phyloP scores from a whole-genome alignment of 495 filamentous ascomycete genomes.

The Aspergillus bertholletiae region DNA sequence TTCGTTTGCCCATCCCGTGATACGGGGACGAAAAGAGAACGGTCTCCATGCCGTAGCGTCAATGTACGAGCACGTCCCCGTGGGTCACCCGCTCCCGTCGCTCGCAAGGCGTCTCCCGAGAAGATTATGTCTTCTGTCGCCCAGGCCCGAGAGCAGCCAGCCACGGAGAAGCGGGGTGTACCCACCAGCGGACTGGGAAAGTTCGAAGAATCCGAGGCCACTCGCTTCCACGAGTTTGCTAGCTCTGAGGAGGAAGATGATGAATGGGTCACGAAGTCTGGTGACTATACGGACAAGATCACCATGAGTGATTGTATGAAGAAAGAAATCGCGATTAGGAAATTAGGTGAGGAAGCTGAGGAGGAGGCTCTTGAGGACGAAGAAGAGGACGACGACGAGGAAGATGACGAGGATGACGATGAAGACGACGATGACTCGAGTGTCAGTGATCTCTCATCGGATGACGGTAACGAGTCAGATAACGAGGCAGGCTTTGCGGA shows the following conservation, averaged over 20 bases:
- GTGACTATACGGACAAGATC: conserved; percentile 60
- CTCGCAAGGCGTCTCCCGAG: conserved; percentile 43
- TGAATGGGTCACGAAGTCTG: conserved; percentile 76
- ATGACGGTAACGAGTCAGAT: conserved; percentile 83
- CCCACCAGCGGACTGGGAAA: conserved; percentile 48
- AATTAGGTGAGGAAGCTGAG: conserved; percentile 85
- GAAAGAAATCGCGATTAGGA: conserved; percentile 85
- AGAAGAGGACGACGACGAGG: conserved; percentile 55
- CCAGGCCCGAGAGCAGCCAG: conserved; percentile 3
- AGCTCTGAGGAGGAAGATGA: conserved; percentile 76
- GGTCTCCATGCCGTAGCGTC: conserved; percentile 26
- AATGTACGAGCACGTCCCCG: conserved; percentile 34
- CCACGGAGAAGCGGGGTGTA: conserved; percentile 23
- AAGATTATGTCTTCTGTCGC: conserved; percentile 7
- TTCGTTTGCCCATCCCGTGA: conserved; percentile 57
- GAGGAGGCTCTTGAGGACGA: conserved; percentile 77
- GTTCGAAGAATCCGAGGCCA: conserved; percentile 61
- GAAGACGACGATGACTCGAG: conserved; percentile 57
- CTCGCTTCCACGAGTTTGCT: conserved; percentile 91
- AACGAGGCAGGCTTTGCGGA: conserved; percentile 92
- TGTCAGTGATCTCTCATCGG: conserved; percentile 58
- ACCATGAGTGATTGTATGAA: conserved; percentile 86
- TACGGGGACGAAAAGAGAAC: conserved; percentile 26
- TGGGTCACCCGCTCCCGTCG: conserved; percentile 46
- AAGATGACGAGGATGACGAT: conserved; percentile 52